Conservation (phyloP, 768 basidiomycete genomes). For the Lentinula guzmanii region DNA sequence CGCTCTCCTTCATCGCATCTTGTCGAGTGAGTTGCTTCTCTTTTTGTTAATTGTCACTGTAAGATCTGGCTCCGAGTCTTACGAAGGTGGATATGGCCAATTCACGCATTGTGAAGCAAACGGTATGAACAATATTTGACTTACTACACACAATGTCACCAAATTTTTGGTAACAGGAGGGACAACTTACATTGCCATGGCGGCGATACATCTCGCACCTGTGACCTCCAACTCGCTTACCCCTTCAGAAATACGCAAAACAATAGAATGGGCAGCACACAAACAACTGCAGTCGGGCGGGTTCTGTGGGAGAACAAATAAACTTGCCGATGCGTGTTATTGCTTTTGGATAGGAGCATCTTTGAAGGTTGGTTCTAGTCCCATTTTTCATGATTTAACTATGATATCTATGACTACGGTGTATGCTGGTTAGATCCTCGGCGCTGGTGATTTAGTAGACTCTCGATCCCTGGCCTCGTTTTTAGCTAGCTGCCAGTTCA, state of each 20-base stretch:
- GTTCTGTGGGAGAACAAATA: slow-evolving; percentile 84
- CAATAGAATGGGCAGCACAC: slow-evolving; percentile 72
- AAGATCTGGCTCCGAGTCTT: slow-evolving; percentile 45
- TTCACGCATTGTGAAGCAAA: slow-evolving; percentile 78
- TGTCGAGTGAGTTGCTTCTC: slow-evolving; percentile 53
- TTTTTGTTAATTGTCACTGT: slow-evolving; percentile 12
- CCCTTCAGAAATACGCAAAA: slow-evolving; percentile 38
- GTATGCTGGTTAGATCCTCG: slow-evolving; percentile 54
- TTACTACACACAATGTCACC: not conserved
- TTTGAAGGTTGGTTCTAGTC: slow-evolving; percentile 46
- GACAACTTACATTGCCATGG: slow-evolving; percentile 88
- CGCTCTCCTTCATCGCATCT: slow-evolving; percentile 55
- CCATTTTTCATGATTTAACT: not conserved
- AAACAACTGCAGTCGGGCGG: slow-evolving; percentile 72
- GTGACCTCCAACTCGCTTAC: slow-evolving; percentile 22
- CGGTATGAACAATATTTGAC: slow-evolving; percentile 38
- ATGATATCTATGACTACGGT: slow-evolving; percentile 1
- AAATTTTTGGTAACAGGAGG: slow-evolving; percentile 51
- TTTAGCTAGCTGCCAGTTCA: slow-evolving; percentile 75
- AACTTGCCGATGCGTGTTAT: slow-evolving; percentile 90
- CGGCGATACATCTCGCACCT: slow-evolving; percentile 56
- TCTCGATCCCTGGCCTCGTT: slow-evolving; percentile 51
- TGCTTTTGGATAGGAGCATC: slow-evolving; percentile 93
- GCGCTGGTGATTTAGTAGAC: slow-evolving; percentile 52
- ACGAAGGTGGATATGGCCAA: slow-evolving; percentile 92